phyloP scores from a whole-genome alignment of 2,329 filamentous ascomycete species.

The Coleophoma crateriformis region DNA sequence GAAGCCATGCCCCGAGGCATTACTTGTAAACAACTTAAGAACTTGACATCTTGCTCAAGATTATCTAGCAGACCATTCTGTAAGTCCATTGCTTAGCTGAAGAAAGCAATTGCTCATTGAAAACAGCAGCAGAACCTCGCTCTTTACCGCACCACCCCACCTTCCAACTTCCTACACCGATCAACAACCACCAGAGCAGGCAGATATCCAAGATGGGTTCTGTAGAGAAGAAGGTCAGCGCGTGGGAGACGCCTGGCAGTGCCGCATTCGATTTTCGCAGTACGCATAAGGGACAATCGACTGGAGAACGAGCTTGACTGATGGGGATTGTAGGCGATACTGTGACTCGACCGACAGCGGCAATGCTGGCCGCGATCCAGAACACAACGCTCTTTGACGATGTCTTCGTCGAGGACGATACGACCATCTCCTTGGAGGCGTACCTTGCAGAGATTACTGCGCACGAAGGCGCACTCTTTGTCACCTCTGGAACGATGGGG shows the following conservation, averaged over 20 bases:
- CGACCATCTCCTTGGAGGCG: slow-evolving; percentile 69
- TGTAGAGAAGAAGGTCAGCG: slow-evolving; percentile 5
- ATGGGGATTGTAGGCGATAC: slow-evolving; percentile 48
- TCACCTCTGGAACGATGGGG: slow-evolving; percentile 89
- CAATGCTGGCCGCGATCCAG: slow-evolving; percentile 78
- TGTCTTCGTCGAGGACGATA: slow-evolving; percentile 74
- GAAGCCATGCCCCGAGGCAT: too few relatives aligned
- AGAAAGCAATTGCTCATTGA: too few relatives aligned
- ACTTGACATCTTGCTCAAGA: too few relatives aligned
- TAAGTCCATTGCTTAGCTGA: too few relatives aligned
- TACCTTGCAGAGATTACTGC: slow-evolving; percentile 68
- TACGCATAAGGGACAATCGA: slow-evolving; percentile 5
- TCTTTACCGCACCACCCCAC: too few relatives aligned
- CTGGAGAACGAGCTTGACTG: neutral
- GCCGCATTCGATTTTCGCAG: slow-evolving; percentile 29
- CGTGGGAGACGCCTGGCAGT: slow-evolving; percentile 24
- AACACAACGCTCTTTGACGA: slow-evolving; percentile 76
- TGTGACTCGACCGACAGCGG: slow-evolving; percentile 69
- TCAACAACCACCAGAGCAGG: too few relatives aligned
- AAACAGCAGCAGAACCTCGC: too few relatives aligned
- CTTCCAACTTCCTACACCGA: too few relatives aligned
- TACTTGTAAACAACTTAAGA: too few relatives aligned
- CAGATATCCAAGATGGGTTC: neutral
- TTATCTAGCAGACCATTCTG: too few relatives aligned
- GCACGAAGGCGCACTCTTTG: slow-evolving; percentile 73